phyloP scores from a whole-genome alignment of 2,329 filamentous ascomycete species.

The Ophiostoma australiae region DNA sequence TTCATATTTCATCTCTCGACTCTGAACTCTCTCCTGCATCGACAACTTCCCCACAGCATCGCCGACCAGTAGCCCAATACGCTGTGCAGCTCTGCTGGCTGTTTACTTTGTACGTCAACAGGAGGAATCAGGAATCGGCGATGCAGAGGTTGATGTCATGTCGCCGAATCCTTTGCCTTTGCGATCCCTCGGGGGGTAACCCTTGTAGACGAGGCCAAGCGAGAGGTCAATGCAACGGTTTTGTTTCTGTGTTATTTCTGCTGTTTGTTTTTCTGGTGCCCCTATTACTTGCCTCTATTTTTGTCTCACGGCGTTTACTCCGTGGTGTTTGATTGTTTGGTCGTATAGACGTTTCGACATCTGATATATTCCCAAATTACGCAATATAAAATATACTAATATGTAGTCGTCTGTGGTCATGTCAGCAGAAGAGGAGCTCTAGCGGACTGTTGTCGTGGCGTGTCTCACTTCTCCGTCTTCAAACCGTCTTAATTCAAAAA shows the following conservation, averaged over 20 bases:
- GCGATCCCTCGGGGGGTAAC: not conserved
- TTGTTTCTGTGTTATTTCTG: not conserved
- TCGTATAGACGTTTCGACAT: not conserved
- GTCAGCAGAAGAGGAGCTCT: too few species aligned
- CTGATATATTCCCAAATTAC: not conserved
- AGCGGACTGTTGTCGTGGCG: not conserved
- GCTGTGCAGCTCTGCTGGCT: not conserved
- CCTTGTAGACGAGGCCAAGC: not conserved
- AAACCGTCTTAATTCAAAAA: not conserved
- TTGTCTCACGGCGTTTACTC: not conserved
- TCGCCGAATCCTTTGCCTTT: not conserved
- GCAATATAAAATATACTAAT: not conserved
- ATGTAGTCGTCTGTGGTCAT: too few species aligned
- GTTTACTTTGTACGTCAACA: not conserved
- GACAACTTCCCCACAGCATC: not conserved
- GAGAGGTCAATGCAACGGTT: not conserved
- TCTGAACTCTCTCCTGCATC: not conserved
- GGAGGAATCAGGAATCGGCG: not conserved
- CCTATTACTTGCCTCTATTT: not conserved
- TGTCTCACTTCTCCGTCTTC: not conserved
- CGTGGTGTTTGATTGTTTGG: not conserved
- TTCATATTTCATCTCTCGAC: not conserved
- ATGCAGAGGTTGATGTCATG: not conserved
- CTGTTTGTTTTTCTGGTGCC: not conserved
- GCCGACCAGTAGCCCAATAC: not conserved